Base-by-base conservation (phyloP, 2,329 filamentous ascomycete genomes). In the Leptographium galeiforme region DNA sequence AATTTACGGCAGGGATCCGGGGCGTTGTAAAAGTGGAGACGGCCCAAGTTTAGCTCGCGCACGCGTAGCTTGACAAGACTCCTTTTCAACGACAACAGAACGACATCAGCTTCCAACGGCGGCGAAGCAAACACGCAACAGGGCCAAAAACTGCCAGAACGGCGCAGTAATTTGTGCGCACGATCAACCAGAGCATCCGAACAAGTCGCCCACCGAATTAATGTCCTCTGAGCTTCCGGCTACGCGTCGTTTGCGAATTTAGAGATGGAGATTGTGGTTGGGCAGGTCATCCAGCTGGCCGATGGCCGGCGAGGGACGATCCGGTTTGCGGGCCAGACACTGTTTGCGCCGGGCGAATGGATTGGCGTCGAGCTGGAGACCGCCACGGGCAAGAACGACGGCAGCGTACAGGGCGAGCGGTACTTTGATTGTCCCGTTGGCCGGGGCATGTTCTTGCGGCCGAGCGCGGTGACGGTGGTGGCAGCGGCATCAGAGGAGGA, bases 361-460 rank as follows among this genome's bases (percentile, higher is more conserved):
- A 75, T 96, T 55, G 91, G 91, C 58, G 79, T 97, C 56, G 90
- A 95, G 72, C 79, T 97, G 54, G 82, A 89, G 51, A 85, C 88
- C 48, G 74, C 83, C 52, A 80, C 78, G 19, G 91, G 93, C 36
- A 97, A 97, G 73, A 97, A 97, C 62, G 89, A 97, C 75, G 91
- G 91, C 59, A 85, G 86, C 53, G 88, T 97, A 48, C 81, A 91
- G 67, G 90, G 89, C 57, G 79, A 88, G 64, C 76, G 88, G 19
- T 97, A 97, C 66, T 97, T 95, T 62, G 81, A 90, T 50, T 97
- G 91, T 69, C 77, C 65, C 68, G 84, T 78, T 80, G 88, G 74
- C 43, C 74, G 74, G 58, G 82, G 82, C 64, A 93, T 98, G 81
- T 97, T 98, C 63, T 79, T 96, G 53, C 80, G 87, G 57, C 83